A percentile compares a stretch with the other conserved stretches of the same genome.
These are phyloP conservation scores for Leptographium wingfieldii DNA, from an alignment of 2,329 filamentous ascomycete genomes.

Conservation along the genomic window DNA sequence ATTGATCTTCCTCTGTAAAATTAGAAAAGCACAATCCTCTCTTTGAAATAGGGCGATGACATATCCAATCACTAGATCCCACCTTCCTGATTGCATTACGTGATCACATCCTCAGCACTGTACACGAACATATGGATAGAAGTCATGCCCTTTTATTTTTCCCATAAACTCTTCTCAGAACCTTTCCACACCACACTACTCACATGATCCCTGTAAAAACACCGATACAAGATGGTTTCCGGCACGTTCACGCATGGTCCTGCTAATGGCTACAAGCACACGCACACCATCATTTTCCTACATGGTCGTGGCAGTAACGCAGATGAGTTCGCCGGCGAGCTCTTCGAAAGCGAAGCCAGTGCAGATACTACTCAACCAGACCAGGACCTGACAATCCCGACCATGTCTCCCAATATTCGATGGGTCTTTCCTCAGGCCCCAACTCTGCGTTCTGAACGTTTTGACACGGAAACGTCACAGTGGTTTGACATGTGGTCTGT, in stretches of 20 bases:
- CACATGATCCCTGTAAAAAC: background rate
- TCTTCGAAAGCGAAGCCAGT: slow-evolving; percentile 1
- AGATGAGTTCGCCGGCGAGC: background rate
- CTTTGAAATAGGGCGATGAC: too few relatives aligned
- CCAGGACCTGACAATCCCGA: background rate
- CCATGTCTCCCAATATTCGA: background rate
- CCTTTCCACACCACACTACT: too few relatives aligned
- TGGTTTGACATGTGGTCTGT: slow-evolving; percentile 4
- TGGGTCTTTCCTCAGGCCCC: slow-evolving; percentile 1
- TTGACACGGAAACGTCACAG: background rate
- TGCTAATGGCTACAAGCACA: background rate
- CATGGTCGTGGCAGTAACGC: slow-evolving; percentile 2
- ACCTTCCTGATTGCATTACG: too few relatives aligned
- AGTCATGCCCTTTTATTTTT: too few relatives aligned
- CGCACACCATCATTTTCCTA: slow-evolving; percentile 1
- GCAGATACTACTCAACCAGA: background rate
- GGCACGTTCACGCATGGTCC: background rate
- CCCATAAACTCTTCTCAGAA: too few relatives aligned
- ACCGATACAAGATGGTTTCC: background rate
- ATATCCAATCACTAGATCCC: too few relatives aligned
- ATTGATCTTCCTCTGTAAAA: too few relatives aligned
- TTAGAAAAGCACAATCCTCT: too few relatives aligned
- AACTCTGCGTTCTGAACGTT: background rate
- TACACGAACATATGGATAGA: too few relatives aligned
- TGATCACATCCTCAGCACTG: too few relatives aligned